Conservation (phyloP, 2,329 filamentous ascomycete species). For the Colletotrichum brevisporum region DNA sequence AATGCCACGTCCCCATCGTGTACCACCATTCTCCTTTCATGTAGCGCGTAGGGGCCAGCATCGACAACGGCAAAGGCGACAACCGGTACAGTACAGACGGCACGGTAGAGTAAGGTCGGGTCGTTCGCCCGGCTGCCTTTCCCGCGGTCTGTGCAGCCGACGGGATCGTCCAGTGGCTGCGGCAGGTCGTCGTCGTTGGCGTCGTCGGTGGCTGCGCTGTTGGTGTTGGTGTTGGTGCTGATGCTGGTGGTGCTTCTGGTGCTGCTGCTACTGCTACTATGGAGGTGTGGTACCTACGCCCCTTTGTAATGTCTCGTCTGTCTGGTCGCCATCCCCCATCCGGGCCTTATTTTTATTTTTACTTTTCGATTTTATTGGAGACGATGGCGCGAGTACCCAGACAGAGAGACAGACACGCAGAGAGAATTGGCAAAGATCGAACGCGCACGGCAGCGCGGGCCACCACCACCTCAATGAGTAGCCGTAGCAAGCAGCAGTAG, state of each 20-base stretch:
- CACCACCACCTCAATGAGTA: neutral
- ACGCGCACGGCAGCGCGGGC: no score
- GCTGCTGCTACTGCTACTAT: neutral
- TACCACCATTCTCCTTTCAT: constrained; percentile 14
- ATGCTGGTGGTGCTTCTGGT: neutral
- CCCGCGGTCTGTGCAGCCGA: constrained; percentile 27
- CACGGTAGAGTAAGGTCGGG: no score
- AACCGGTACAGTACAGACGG: no score
- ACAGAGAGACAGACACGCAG: neutral
- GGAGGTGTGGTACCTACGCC: constrained; percentile 10
- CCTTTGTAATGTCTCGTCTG: constrained; percentile 31
- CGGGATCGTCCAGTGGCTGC: constrained; percentile 21
- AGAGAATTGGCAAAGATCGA: no score
- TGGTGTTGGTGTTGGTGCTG: neutral
- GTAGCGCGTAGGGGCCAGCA: constrained; percentile 17
- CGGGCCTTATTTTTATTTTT: constrained; percentile 13
- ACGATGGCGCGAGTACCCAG: constrained; percentile 26
- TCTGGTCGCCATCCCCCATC: constrained; percentile 36
- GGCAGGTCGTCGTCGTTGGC: neutral
- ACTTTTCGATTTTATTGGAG: constrained; percentile 1
- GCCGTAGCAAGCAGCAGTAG: neutral
- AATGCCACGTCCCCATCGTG: constrained; percentile 18
- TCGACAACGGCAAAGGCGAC: constrained; percentile 4
- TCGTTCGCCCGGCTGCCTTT: constrained; percentile 5
- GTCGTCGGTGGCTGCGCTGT: constrained; percentile 4